Evolutionary conservation across 192 early-diverging fungal genomes (phyloP).

Genomic region (Chytriomyces hyalinus): DNA sequence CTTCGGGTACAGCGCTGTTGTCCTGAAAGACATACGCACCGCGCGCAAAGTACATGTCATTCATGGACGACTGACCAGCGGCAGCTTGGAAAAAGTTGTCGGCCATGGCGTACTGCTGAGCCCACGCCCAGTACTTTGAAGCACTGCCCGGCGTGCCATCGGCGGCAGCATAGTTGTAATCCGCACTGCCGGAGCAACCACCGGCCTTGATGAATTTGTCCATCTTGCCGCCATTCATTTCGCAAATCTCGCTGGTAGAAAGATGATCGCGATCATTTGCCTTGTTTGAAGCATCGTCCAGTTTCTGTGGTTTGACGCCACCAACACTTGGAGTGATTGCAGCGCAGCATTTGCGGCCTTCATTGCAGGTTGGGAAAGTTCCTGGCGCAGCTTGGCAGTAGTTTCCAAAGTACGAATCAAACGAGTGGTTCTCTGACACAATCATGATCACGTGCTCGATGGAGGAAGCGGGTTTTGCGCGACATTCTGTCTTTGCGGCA

Average conservation of each 20-base stretch:
- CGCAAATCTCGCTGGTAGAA: conserved; percentile 6
- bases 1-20: not conserved
- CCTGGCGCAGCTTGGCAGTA: conserved; percentile 21
- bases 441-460: conserved; percentile 26
- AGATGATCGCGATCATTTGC: not conserved
- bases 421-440: conserved; percentile 26
- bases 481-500: not conserved
- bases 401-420: conserved; percentile 22
- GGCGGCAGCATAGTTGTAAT: conserved; percentile 27
- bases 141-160: conserved; percentile 10
- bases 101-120: conserved; percentile 26
- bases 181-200: not conserved
- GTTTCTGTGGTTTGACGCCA: not conserved
- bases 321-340: not conserved
- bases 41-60: conserved; percentile 35
- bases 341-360: conserved; percentile 17
- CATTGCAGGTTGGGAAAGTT: conserved; percentile 11
- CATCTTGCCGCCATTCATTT: conserved; percentile 34
- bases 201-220: conserved; percentile 14
- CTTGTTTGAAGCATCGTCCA: conserved; percentile 3
- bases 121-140: conserved; percentile 24
- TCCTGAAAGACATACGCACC: conserved; percentile 22
- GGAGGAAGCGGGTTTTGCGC: not conserved
- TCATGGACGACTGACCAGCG: conserved; percentile 11
- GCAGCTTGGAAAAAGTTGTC: conserved; percentile 34